Conservation (phyloP, 371 early-diverging fungal genomes). For the Thermomucor indicae-seudaticae region DNA sequence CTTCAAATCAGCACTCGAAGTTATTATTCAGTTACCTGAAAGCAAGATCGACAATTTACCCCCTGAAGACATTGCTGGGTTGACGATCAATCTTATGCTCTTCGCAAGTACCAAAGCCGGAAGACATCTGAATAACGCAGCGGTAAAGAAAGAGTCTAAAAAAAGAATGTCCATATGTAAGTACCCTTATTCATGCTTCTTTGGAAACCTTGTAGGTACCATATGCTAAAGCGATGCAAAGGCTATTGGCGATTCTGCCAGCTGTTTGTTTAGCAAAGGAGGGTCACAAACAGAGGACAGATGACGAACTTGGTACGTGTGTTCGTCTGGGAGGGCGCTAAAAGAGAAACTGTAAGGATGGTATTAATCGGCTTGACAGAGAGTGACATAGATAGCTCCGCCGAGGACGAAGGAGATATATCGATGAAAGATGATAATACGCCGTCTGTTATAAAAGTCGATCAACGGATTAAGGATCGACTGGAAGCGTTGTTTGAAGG, state of each 20-base stretch:
- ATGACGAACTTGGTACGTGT: slow-evolving; percentile 3
- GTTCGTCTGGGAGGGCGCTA: too few relatives aligned
- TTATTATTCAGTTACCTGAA: slow-evolving; percentile 2
- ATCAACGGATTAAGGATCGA: slow-evolving; percentile 41
- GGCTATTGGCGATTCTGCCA: slow-evolving; percentile 12
- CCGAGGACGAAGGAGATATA: slow-evolving; percentile 28
- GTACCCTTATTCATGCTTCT: too few relatives aligned
- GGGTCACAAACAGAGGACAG: too few relatives aligned
- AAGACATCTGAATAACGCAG: slow-evolving; percentile 3
- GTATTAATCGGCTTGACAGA: too few relatives aligned
- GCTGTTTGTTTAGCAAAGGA: slow-evolving; percentile 32
- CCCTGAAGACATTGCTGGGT: slow-evolving; percentile 13
- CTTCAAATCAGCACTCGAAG: slow-evolving; percentile 10
- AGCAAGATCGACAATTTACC: neutral
- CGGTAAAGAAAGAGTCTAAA: slow-evolving; percentile 2
- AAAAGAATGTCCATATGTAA: too few relatives aligned
- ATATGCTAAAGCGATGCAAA: slow-evolving; percentile 23
- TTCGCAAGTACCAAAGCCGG: slow-evolving; percentile 17
- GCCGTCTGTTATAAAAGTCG: slow-evolving; percentile 18
- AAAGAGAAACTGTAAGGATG: too few relatives aligned
- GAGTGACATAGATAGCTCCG: slow-evolving; percentile 17
- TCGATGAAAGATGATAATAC: slow-evolving; percentile 33
- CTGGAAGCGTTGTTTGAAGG: slow-evolving; percentile 44
- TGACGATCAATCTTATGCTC: slow-evolving; percentile 30
- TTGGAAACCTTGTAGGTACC: slow-evolving; percentile 2